Evolutionary conservation across 2,329 filamentous ascomycete genomes (phyloP), one percentile per base, ranked within the genome.

Genomic region (Zasmidium angulare): DNA sequence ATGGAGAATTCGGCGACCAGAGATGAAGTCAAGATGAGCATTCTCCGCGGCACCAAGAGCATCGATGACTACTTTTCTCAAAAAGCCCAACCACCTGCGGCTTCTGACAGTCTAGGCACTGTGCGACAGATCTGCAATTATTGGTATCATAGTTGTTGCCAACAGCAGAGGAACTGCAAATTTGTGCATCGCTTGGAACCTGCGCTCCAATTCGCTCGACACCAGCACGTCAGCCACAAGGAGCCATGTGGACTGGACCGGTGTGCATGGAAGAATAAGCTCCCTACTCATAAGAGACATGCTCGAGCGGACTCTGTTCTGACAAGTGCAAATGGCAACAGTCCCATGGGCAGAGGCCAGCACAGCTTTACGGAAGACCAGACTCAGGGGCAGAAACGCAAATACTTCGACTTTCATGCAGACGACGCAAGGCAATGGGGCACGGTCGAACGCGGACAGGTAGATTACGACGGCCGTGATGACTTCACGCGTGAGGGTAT

Each of bases 141-240:
- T 47, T 56, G 54, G 54, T 56, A 50, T 43, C 54, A 56, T 24
- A 47, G 54, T 21, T 21, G n/a, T 4, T 56, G 54, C 21, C 23
- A 11, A 11, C 50, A 46, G 19, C 1, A 19, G 19, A 47, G 46
- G 23, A 21, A 24, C 6, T 56, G 54, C 36, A 40, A 23, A 31
- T 56, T 50, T 20, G n/a, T 50, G 24, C 54, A 56, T 20, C 21
- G 19, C 7, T n/a, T 51, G 2, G 20, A 51, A 10, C 46, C 26
- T 22, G 40, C 54, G n/a, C 17, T 50, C 26, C 22, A 24, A 26
- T 10, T 56, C 26, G 17, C 21, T 10, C 17, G 19, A 20, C 47
- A 24, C 12, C 11, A 17, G 24, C 46, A 4, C 20, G 46, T 20
- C 14, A 48, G 14, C 9, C 55, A 52, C 21, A n/a, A 29, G 21